Base-by-base conservation (phyloP, 352 stramenopile species). In the Blastocystis sp. region DNA sequence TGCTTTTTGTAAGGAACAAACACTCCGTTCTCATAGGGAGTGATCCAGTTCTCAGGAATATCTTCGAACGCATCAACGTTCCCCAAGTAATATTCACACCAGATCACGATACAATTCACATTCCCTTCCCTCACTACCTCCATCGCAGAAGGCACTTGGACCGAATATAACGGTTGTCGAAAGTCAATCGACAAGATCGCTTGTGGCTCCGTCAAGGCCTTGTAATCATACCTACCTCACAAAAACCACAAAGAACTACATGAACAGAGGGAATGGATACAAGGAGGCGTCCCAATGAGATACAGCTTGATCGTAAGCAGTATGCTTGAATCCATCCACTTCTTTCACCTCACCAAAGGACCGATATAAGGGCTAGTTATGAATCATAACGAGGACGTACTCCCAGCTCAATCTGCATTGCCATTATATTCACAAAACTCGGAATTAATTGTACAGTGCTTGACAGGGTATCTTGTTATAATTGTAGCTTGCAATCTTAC, bases 241-340 rank as follows among this genome's bases (percentile, higher is more conserved):
- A n/a, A 13, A 26, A 3, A n/a, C n/a, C 41, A 13, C n/a, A 1
- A 54, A 73, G 1, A n/a, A 26, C 34, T 87, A 87, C 77, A 88
- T 79, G 11, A 6, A 9, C 11, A 88, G 77, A 59, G 77, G 77
- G 43, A 79, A 88, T n/a, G 77, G 77, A 64, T 88, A 88, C 15
- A 88, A 26, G 2, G 62, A 79, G 20, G 23, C n/a, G 8, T 43
- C 70, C 77, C 77, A 88, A 15, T 41, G 37, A 8, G 23, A 45
- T 41, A 88, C 66, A 39, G 41, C 77, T 29, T 50, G 39, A 47
- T 75, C 55, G 29, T 76, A 88, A 3, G 77, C 62, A 18, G 62
- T 39, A 43, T 88, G 77, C 18, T 29, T 13, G 43, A 88, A 88
- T 23, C 77, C 77, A n/a, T 88, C 76, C 56, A 88, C 77, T 20